A percentile compares a stretch with the other conserved stretches of the same genome.
Evolutionary conservation across 75 land plant species (phyloP).

Genomic region (Selaginella tamariscina): DNA sequence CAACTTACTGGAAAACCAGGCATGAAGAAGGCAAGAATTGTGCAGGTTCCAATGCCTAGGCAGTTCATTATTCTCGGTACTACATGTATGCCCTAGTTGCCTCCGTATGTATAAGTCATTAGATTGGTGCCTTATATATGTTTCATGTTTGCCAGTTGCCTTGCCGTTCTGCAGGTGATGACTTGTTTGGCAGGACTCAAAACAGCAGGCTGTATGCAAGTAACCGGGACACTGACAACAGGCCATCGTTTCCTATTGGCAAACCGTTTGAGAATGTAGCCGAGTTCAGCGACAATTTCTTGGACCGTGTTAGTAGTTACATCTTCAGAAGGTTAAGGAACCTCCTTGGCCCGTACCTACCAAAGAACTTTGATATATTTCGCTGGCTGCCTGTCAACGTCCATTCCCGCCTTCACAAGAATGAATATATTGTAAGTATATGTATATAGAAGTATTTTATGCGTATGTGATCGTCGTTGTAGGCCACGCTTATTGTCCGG

Average conservation of each 20-base stretch:
- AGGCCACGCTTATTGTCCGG: slow-evolving; percentile 12
- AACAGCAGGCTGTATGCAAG: too few species aligned
- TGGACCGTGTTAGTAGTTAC: slow-evolving; percentile 7
- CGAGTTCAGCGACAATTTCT: slow-evolving; percentile 1
- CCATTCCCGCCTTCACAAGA: slow-evolving; percentile 5
- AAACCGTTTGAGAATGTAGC: neutral
- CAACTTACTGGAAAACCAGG: too few species aligned
- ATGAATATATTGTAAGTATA: slow-evolving; percentile 5
- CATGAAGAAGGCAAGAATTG: too few species aligned
- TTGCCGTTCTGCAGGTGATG: too few species aligned
- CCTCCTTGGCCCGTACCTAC: neutral
- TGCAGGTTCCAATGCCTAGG: too few species aligned
- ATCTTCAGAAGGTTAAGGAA: slow-evolving; percentile 2
- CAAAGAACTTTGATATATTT: slow-evolving; percentile 11
- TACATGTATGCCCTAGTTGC: too few species aligned
- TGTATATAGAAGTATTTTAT: too few species aligned
- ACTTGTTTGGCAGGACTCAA: too few species aligned
- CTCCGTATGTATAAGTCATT: too few species aligned
- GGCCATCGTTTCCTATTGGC: neutral
- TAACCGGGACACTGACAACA: neutral
- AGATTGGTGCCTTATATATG: too few species aligned
- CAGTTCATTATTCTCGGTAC: too few species aligned
- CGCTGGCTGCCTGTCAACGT: slow-evolving; percentile 1
- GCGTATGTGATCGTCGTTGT: neutral
- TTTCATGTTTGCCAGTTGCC: too few species aligned